These are phyloP conservation scores for Salix udensis DNA, from an alignment of 345 rosid species.

Conservation along the genomic window DNA sequence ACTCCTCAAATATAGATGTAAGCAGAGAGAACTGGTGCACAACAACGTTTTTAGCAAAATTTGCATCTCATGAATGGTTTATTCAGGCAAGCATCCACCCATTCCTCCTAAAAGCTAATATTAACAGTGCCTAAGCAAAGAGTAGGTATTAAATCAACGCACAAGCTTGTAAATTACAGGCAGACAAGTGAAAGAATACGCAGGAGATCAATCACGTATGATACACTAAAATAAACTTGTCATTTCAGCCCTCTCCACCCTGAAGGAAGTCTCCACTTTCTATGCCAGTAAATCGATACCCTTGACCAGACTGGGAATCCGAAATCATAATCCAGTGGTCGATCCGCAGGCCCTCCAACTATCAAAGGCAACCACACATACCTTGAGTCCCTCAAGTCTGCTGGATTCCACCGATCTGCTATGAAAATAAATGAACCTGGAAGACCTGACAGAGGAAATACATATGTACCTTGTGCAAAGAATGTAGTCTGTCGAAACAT, in stretches of 20 bases:
- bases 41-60: not conserved
- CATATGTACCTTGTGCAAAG: constrained; percentile 81
- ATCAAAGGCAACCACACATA: constrained; percentile 82
- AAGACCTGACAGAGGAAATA: constrained; percentile 68
- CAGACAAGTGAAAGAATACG: constrained; percentile 28
- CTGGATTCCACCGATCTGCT: constrained; percentile 97
- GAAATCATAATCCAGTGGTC: constrained; percentile 60
- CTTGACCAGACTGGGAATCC: constrained; percentile 84
- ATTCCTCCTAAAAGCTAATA: constrained; percentile 12
- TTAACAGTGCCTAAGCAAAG: constrained; percentile 15
- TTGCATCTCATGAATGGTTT: not conserved
- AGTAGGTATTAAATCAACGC: not conserved
- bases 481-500: constrained; percentile 62
- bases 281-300: constrained; percentile 89
- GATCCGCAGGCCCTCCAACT: constrained; percentile 75
- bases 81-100: not conserved
- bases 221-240: constrained; percentile 20
- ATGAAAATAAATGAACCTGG: constrained; percentile 72
- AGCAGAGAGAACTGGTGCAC: not conserved
- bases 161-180: not conserved
- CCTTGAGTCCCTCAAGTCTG: constrained; percentile 79
- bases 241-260: constrained; percentile 27
- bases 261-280: constrained; percentile 76
- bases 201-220: constrained; percentile 15
- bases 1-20: too few relatives aligned